A percentile compares a stretch with the other conserved stretches of the same genome.
phyloP scores from a whole-genome alignment of 2,329 filamentous ascomycete species.

The Xylaria sp. region DNA sequence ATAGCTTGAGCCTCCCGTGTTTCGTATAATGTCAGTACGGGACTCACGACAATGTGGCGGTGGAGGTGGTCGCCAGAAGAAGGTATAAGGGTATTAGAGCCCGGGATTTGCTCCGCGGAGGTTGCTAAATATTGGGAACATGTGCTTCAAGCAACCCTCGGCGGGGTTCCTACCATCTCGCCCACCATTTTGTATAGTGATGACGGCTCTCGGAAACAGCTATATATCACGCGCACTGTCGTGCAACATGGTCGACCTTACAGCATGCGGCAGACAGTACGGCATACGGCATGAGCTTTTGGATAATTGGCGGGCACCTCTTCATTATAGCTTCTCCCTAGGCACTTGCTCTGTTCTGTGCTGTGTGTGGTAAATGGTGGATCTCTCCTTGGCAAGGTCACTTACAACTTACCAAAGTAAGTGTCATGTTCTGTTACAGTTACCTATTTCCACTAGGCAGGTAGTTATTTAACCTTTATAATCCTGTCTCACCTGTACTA shows the following conservation, averaged over 20 bases:
- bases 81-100: no score
- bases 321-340: no score
- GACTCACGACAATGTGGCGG: conserved; percentile 2
- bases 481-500: no score
- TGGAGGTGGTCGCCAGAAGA: neutral
- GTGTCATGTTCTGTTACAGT: no score
- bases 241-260: neutral
- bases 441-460: no score
- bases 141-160: neutral
- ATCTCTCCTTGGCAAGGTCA: no score
- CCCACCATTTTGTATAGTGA: neutral
- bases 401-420: no score
- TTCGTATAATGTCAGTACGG: neutral
- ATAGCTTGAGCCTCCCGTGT: conserved; percentile 22
- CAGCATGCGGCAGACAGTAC: neutral
- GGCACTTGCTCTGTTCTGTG: no score
- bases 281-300: no score
- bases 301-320: no score
- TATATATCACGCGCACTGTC: neutral
- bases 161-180: neutral
- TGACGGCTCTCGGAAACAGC: neutral
- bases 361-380: no score
- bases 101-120: neutral
- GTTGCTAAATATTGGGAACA: neutral
- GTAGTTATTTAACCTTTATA: no score